Base-by-base conservation (phyloP, 352 stramenopile species). In the Phytophthora litchii region DNA sequence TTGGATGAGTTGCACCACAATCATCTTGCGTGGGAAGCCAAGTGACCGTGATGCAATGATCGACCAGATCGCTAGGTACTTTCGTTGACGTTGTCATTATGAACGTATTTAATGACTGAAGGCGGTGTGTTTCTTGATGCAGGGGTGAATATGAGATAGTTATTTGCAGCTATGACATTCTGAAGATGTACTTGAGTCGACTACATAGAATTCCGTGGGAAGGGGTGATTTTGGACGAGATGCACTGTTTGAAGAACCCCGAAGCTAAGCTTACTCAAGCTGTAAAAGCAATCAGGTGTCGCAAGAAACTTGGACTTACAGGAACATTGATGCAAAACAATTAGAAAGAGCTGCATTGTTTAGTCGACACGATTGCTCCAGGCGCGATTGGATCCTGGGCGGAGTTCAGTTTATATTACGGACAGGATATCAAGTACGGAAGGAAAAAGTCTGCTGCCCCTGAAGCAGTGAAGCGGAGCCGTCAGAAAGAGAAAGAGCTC, bases 211-310 rank as follows among this genome's bases (percentile, higher is more conserved):
- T 89, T 12, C 54, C 70, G 12, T 99, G 98, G 95, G 83, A 94
- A 61, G 79, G 89, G 4, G 78, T 98, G 48, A 89, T 99, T 51
- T 90, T 99, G 11, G 98, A 99, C 68, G 98, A 99, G 74, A 98
- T 98, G 49, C 98, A 99, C 77, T 96, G 97, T 32, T 79, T 99
- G 21, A 98, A 98, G 55, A 99, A 99, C 70, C 80, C 93, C 16
- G 96, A 98, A 44, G 94, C 95, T 12, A 96, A 98, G 57, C 75
- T 99, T 4, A 89, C 82, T 1, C 60, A 81, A 38, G 76, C 92
- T 45, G 85, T 97, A 0, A 89, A 89, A 27, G 54, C 71, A 4
- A 74, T 91, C 36, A 73, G 57, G 51, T 92, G 85, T 43, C 48
- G 69, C 0, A 81, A 75, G 10, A 91, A 84, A 32, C 66, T 98